Percentiles rank a stretch among this genome's conserved stretches.
Conservation (phyloP, 768 basidiomycete genomes). For the Lactarius quietus region DNA sequence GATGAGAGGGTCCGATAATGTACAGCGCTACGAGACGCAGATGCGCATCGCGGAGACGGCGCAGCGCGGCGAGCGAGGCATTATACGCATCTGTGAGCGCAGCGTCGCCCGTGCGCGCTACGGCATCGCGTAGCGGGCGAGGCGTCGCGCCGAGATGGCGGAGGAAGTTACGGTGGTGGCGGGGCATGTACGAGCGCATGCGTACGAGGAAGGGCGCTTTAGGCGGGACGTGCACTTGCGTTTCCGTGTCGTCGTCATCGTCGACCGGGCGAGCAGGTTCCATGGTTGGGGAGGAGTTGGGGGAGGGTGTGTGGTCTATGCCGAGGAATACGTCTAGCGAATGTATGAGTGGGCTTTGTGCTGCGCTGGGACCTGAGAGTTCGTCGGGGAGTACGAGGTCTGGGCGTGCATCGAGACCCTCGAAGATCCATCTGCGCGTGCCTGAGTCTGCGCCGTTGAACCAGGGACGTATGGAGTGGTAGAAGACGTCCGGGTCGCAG, state of each 20-base stretch:
- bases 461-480: conserved; percentile 58
- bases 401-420: conserved; percentile 40
- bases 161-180: conserved; percentile 56
- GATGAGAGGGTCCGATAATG: conserved; percentile 50
- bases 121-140: conserved; percentile 46
- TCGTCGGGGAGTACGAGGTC: conserved; percentile 35
- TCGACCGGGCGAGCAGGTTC: not conserved
- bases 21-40: conserved; percentile 54
- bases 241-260: too few relatives aligned
- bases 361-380: conserved; percentile 56
- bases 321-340: conserved; percentile 52
- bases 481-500: conserved; percentile 67
- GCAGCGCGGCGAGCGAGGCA: conserved; percentile 45
- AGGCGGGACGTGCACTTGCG: not conserved
- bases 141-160: conserved; percentile 45
- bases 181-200: conserved; percentile 61
- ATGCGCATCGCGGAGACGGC: conserved; percentile 55
- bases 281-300: conserved; percentile 13
- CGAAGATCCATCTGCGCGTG: conserved; percentile 40
- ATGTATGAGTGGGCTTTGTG: conserved; percentile 59
- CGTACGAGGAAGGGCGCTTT: conserved; percentile 43
- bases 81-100: conserved; percentile 44
- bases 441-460: conserved; percentile 52
- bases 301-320: conserved; percentile 42
- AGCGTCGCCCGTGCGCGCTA: conserved; percentile 29